Base-by-base conservation (phyloP, 2,329 filamentous ascomycete species). In the Alternaria conjuncta region DNA sequence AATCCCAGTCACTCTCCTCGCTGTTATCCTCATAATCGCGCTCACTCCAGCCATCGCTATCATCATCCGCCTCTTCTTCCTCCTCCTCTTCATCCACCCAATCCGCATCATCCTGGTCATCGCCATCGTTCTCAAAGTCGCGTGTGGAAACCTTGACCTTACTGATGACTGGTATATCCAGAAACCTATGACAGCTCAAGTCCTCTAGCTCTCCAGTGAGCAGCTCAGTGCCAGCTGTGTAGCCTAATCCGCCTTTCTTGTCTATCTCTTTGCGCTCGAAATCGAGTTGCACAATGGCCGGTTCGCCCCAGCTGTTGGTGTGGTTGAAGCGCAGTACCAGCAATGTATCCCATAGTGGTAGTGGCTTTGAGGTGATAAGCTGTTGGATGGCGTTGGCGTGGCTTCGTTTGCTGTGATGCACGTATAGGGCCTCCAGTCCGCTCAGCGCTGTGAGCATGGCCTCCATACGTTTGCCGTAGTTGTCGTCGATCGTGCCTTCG, bases 1-100 rank as follows among this genome's bases (percentile, higher is more conserved):
- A 63, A 43, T 63, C 61, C 61, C 61, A 63, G 6, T 63, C 57
- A 8, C 61, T 60, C 2, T 60, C 57, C 15, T 56, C 61, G 10
- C 61, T 63, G 25, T 60, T 57, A 13, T 63, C 58, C 12, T 63
- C 61, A 18, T 63, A 63, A 26, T 63, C 61, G 4, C 47, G 47
- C 11, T 63, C 61, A 36, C 61, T 63, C 57, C 61, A 63, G 3
- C 53, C 61, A 23, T 51, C 57, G 12, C 28, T 44, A 8, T 55
- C 55, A 1, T 54, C 57, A 6, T 56, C 54, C 10, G 12, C 51
- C 0, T 47, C n/a, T 7, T 50, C 30, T 7, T 50, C 30, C 1
- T 60, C 60, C 36, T 30, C 55, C 15, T 26, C 18, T 12, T 43
- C 46, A 18, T 60, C 57, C 25, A 30, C 44, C 57, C 57, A 60